Conservation (phyloP, 2,329 filamentous ascomycete genomes). For the Cryphonectria parasitica region DNA sequence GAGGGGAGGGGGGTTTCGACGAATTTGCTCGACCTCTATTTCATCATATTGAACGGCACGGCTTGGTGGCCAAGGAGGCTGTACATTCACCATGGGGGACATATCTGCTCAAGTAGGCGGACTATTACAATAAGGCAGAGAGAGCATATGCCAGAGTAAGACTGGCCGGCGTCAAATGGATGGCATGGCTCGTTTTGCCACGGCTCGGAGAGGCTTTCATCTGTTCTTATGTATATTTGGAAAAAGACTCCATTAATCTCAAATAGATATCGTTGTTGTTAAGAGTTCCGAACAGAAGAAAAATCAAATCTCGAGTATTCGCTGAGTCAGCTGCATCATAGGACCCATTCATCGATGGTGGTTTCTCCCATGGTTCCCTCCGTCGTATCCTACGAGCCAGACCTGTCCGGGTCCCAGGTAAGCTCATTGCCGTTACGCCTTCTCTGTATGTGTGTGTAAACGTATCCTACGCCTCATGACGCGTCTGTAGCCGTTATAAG, state of each 20-base stretch:
- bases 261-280: background rate
- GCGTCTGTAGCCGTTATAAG: background rate
- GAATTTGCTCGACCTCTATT: background rate
- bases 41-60: background rate
- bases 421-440: background rate
- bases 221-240: constrained; percentile 21
- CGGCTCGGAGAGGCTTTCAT: constrained; percentile 3
- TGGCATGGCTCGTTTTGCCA: background rate
- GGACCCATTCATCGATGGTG: background rate
- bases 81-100: background rate
- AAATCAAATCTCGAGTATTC: background rate
- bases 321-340: background rate
- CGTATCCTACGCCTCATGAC: background rate
- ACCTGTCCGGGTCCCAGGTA: constrained; percentile 1
- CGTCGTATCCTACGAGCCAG: constrained; percentile 1
- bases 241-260: constrained; percentile 12
- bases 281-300: too few species aligned
- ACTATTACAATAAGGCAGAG: constrained; percentile 6
- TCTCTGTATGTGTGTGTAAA: background rate
- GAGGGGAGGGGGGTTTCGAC: too few species aligned
- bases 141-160: constrained; percentile 9
- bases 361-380: too few species aligned
- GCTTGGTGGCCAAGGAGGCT: background rate
- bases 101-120: constrained; percentile 9
- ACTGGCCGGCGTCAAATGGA: constrained; percentile 7